Percentiles rank a stretch among this genome's conserved stretches.
Evolutionary conservation across 1,139 yeast genomes (phyloP).

Genomic region (Blastobotrys raffinosifermentans): DNA sequence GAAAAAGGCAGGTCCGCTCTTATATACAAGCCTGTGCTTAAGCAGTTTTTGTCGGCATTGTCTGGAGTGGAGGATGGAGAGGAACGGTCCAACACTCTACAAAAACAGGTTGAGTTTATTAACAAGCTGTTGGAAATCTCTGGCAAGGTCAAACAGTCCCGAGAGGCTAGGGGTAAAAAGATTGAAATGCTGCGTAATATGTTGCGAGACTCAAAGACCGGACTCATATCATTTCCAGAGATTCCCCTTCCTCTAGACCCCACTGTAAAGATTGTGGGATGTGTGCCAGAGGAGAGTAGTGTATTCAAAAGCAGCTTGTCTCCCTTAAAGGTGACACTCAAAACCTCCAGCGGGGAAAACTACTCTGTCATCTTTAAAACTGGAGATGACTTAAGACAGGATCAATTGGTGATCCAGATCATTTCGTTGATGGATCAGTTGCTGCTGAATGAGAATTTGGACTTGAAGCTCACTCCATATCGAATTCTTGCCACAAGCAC

Average conservation of each 20-base stretch:
- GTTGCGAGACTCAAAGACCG: constrained; percentile 36
- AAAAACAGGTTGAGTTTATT: constrained; percentile 42
- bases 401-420: constrained; percentile 90
- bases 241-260: constrained; percentile 73
- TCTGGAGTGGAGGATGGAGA: constrained; percentile 27
- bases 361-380: constrained; percentile 89
- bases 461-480: constrained; percentile 81
- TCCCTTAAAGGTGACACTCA: constrained; percentile 77
- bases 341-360: constrained; percentile 49
- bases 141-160: constrained; percentile 39
- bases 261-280: constrained; percentile 58
- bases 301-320: constrained; percentile 89
- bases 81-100: constrained; percentile 28
- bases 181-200: constrained; percentile 40
- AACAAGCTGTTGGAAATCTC: constrained; percentile 40
- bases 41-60: constrained; percentile 31
- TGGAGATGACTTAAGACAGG: constrained; percentile 95
- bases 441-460: constrained; percentile 82
- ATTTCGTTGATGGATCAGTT: constrained; percentile 87
- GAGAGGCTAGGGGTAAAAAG: constrained; percentile 54
- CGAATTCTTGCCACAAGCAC: constrained; percentile 87
- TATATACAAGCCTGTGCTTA: constrained; percentile 25
- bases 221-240: constrained; percentile 44
- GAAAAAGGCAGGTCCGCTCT: constrained; percentile 16
- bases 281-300: constrained; percentile 70